phyloP scores from a whole-genome alignment of 768 basidiomycete species.

The Mycena amicta region DNA sequence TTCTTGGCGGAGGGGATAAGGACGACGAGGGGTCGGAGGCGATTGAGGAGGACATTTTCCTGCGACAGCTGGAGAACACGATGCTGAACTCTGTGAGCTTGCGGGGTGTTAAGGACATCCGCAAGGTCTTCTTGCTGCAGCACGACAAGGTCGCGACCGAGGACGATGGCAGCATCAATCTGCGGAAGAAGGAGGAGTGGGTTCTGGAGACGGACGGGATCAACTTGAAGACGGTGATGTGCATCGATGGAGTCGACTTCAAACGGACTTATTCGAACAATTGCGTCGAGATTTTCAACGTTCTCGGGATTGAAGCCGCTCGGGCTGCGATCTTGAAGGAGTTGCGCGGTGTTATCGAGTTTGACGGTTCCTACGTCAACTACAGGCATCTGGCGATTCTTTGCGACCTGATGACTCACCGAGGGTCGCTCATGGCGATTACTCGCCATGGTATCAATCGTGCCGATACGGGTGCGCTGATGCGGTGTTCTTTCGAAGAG shows the following conservation, averaged over 20 bases:
- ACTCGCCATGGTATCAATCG: constrained; percentile 99
- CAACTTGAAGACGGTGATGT: constrained; percentile 66
- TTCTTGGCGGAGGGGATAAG: constrained; percentile 82
- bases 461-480: constrained; percentile 97
- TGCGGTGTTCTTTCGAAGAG: constrained; percentile 99
- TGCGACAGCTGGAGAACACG: constrained; percentile 93
- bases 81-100: constrained; percentile 95
- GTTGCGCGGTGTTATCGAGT: constrained; percentile 93
- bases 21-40: constrained; percentile 70
- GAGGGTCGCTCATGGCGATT: constrained; percentile 92
- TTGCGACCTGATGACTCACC: constrained; percentile 97
- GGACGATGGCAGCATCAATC: constrained; percentile 1
- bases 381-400: constrained; percentile 96
- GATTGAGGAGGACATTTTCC: constrained; percentile 94
- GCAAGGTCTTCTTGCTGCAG: constrained; percentile 90
- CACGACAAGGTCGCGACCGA: constrained; percentile 73
- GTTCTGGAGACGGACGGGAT: constrained; percentile 63
- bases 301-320: constrained; percentile 96
- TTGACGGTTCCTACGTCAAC: constrained; percentile 99
- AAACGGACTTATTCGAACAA: constrained; percentile 95
- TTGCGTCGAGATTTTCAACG: constrained; percentile 91
- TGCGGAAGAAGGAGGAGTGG: background rate
- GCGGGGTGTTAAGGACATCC: constrained; percentile 89
- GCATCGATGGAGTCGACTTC: constrained; percentile 93
- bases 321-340: constrained; percentile 94